These are phyloP conservation scores for Polytrichum formosum DNA, from an alignment of 225 moss, liverwort and hornwort species.

Conservation along the genomic window DNA sequence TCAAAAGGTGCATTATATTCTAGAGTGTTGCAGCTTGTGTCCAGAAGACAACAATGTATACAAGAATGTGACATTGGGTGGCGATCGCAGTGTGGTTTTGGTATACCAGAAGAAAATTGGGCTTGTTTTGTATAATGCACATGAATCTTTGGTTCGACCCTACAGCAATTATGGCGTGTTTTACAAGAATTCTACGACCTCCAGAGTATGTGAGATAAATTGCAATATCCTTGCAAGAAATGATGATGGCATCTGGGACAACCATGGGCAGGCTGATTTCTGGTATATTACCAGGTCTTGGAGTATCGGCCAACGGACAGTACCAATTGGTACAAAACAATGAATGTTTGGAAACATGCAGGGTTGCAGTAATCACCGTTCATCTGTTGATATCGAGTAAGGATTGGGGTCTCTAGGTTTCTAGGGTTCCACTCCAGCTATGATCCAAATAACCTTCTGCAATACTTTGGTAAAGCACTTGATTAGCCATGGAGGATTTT, in stretches of 20 bases:
- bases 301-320: not conserved
- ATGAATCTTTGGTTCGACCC: not conserved
- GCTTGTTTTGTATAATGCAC: not conserved
- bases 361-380: too few relatives aligned
- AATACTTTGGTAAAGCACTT: too few relatives aligned
- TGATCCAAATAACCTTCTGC: too few relatives aligned
- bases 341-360: not conserved
- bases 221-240: conserved; percentile 6
- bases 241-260: conserved; percentile 6
- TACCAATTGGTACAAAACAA: not conserved
- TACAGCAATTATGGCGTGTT: not conserved
- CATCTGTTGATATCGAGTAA: too few relatives aligned
- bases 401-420: too few relatives aligned
- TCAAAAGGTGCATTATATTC: not conserved
- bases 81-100: not conserved
- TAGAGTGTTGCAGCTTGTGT: not conserved
- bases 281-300: conserved; percentile 5
- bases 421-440: too few relatives aligned
- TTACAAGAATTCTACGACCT: conserved; percentile 2
- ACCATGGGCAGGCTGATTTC: conserved; percentile 1
- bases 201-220: conserved; percentile 4
- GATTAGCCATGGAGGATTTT: too few relatives aligned
- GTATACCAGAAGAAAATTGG: conserved; percentile 1
- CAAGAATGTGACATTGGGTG: not conserved
- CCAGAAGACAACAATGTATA: not conserved